Percentiles rank a stretch among this genome's conserved stretches.
These are phyloP conservation scores for Russula ochroleuca DNA, from an alignment of 768 basidiomycete genomes.

Conservation along the genomic window DNA sequence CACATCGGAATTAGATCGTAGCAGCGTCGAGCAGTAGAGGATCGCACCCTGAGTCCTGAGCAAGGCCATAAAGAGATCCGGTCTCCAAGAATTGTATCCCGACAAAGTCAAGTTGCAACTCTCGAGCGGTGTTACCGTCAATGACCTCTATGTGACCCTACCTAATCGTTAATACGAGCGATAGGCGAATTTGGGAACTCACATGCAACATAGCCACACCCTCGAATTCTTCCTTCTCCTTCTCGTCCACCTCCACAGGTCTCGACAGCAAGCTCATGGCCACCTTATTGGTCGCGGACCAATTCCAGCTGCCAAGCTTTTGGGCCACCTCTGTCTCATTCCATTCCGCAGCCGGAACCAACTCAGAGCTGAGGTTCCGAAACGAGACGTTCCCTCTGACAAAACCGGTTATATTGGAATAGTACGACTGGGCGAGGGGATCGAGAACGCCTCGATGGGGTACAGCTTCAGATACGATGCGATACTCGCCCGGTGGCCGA, in stretches of 20 bases:
- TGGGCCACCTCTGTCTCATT: constrained; percentile 50
- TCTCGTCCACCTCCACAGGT: constrained; percentile 38
- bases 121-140: constrained; percentile 47
- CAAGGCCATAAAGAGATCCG: constrained; percentile 74
- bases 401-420: constrained; percentile 74
- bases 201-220: constrained; percentile 63
- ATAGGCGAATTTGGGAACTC: constrained; percentile 29
- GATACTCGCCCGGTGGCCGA: constrained; percentile 40
- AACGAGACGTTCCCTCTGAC: constrained; percentile 58
- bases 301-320: constrained; percentile 60
- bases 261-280: constrained; percentile 66
- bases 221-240: constrained; percentile 36
- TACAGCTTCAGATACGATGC: constrained; percentile 49
- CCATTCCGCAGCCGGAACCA: constrained; percentile 40
- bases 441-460: constrained; percentile 44
- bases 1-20: neutral
- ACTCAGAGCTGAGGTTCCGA: constrained; percentile 48
- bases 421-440: constrained; percentile 53
- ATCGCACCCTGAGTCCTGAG: constrained; percentile 56
- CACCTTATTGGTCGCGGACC: constrained; percentile 59
- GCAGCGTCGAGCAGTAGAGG: neutral
- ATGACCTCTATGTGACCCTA: constrained; percentile 73
- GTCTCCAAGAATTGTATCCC: constrained; percentile 71
- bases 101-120: constrained; percentile 67
- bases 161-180: constrained; percentile 6